Evolutionary conservation across 306 rosid species (phyloP), one percentile per base, ranked within the genome.

Genomic region (Ceratonia siliqua): DNA sequence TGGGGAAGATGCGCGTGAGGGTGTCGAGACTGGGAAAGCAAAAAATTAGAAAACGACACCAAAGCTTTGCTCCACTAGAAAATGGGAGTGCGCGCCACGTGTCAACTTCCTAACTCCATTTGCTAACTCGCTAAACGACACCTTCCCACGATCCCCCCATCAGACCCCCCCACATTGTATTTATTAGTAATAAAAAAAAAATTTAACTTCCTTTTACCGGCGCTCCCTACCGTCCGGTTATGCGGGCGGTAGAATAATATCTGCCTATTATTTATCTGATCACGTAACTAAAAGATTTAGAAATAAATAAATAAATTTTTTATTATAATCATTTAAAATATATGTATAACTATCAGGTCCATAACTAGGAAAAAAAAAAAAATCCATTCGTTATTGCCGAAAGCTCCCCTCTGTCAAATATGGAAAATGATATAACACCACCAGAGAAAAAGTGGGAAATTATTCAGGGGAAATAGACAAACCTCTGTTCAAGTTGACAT

Each of bases 61-160:
- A 36, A 32, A 33, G 42, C 49, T 50, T 59, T 59, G 66, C 74
- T 63, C 79, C 84, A 83, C 77, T 78, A 58, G 2, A 72, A 82
- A 27, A 45, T 66, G 38, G 84, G 81, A 78, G 87, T 87, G 89
- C 69, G 27, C 22, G 85, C 81, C 77, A 89, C 85, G 87, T 91
- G 94, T 82, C 82, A 58, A 35, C 81, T 68, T 87, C 85, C 86
- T 62, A 91, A 89, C 94, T 87, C 30, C 68, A 54, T 82, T 73
- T 63, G 75, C 56, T 70, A 57, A 73, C 88, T 78, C 5, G 36
- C 53, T 42, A 83, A 76, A 89, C 89, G 88, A 87, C 87, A 77
- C 62, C 74, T 27, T 0, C 38, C 4, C 42, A 5, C 27, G 4
- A 68, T 56, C 46, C 30, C 30, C 62, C 66, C 24, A 71, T 66